A percentile compares a stretch with the other conserved stretches of the same genome.
These are phyloP conservation scores for Globisporangium takayamanum DNA, from an alignment of 352 stramenopile species.

Conservation along the genomic window DNA sequence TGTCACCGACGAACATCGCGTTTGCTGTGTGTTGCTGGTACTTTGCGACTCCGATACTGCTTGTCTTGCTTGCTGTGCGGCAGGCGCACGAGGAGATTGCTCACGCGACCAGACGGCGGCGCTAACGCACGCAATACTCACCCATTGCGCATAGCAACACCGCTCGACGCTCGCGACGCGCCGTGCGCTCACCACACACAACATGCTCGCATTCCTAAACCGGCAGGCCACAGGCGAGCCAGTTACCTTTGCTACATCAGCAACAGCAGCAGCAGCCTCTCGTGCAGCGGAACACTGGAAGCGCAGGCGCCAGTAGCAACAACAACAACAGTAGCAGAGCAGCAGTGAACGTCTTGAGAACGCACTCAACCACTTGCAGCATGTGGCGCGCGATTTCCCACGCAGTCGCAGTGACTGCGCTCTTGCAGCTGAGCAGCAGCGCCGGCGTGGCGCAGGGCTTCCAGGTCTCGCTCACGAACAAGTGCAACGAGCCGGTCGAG, in stretches of 20 bases:
- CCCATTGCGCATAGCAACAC: too few relatives aligned
- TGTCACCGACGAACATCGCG: neutral
- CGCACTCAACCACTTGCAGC: neutral
- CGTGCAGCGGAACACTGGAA: slow-evolving; percentile 9
- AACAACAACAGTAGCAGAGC: too few relatives aligned
- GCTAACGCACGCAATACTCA: too few relatives aligned
- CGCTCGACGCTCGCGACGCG: too few relatives aligned
- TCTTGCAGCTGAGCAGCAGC: slow-evolving; percentile 19
- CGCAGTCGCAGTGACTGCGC: neutral
- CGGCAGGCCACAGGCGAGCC: neutral
- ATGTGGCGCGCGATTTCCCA: slow-evolving; percentile 6
- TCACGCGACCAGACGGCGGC: too few relatives aligned
- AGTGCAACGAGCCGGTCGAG: slow-evolving; percentile 35
- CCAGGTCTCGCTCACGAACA: slow-evolving; percentile 53
- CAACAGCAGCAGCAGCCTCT: slow-evolving; percentile 1
- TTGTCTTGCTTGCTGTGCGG: too few relatives aligned
- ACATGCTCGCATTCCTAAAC: neutral
- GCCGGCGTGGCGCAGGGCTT: slow-evolving; percentile 16
- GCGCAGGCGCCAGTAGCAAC: neutral
- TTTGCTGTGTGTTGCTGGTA: neutral
- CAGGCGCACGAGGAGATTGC: too few relatives aligned
- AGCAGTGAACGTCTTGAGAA: too few relatives aligned
- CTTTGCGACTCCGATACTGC: too few relatives aligned
- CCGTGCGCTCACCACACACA: neutral
- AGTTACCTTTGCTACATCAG: neutral